Base-by-base conservation (phyloP, 371 early-diverging fungal genomes). In the Rhizomucor pusillus region DNA sequence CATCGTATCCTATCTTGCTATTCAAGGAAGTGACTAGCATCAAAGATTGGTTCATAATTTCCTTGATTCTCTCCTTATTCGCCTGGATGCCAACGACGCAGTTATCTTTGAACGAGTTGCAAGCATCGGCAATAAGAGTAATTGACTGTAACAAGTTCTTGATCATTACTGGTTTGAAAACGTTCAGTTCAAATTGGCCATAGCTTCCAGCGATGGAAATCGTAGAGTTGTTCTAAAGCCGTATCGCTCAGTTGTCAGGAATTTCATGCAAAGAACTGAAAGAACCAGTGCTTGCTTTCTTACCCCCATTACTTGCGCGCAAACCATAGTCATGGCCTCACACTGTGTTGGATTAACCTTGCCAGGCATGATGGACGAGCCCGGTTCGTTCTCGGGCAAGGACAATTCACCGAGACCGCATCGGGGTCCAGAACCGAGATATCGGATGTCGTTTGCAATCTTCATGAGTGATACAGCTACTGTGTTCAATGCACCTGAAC, bases 341-440 rank as follows among this genome's bases (percentile, higher is more conserved):
- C 91, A 91, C 71, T 93, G 94, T 12, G 94, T 93, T 50, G 94
- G 94, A 67, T 93, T 93, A 43, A 93, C 91, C 76, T 94, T 93
- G 57, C 94, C 94, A 44, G 94, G 94, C 93, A 93, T 93, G 66
- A 94, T 94, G 43, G 90, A 89, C 40, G 90, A 89, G 51, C 94
- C 94, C 29, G 94, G 94, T 71, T 94, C 94, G 68, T 94, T 94
- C 62, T 92, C 93, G 22, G 94, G 94, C 43, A 94, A 76, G 34
- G 67, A 66, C 24, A 94, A 78, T 64, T 94, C 94, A 48, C 93
- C 94, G 11, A 94, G 76, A 49, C 94, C 94, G 67, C 93, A 94
- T 41, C 94, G 87, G 33, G 94, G 94, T 13, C 94, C 94, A 14
- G 91, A 90, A 35, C 91, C 92, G 11, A 93, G 85, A 54, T 89